phyloP scores from a whole-genome alignment of 2,329 filamentous ascomycete genomes.

The Fusarium chuoi region DNA sequence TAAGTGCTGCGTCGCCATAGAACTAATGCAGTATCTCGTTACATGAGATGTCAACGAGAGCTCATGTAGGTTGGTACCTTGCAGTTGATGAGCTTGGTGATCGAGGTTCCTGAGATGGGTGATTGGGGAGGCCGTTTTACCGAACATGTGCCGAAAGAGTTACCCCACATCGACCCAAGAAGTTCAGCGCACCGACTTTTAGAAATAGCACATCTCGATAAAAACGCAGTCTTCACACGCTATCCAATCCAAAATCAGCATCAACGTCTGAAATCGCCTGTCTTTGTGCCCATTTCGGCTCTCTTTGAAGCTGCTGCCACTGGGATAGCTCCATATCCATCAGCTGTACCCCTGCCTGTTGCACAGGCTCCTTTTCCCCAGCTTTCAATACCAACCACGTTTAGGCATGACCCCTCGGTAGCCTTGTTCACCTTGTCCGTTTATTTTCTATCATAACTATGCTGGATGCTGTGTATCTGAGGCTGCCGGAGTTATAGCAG shows the following conservation, averaged over 20 bases:
- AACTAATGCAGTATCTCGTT: not conserved
- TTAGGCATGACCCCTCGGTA: conserved; percentile 56
- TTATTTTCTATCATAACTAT: conserved; percentile 50
- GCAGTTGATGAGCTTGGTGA: not conserved
- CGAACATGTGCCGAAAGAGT: conserved; percentile 25
- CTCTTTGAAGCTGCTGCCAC: not conserved
- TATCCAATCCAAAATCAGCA: conserved; percentile 31
- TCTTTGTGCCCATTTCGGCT: conserved; percentile 3
- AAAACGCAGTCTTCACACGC: conserved; percentile 49
- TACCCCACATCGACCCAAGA: conserved; percentile 53
- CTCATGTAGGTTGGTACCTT: not conserved
- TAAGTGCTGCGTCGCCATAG: not conserved
- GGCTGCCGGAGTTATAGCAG: conserved; percentile 59
- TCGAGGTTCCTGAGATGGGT: not conserved
- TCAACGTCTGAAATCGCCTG: conserved; percentile 14
- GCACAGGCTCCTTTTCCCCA: conserved; percentile 28
- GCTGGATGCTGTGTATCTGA: conserved; percentile 54
- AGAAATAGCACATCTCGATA: conserved; percentile 49
- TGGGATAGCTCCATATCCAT: conserved; percentile 17
- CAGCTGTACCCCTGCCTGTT: conserved; percentile 17
- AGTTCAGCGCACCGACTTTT: conserved; percentile 54
- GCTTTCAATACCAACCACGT: conserved; percentile 29
- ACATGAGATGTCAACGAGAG: not conserved
- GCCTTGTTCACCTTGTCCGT: conserved; percentile 50
- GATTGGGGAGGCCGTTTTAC: conserved; percentile 6